These are phyloP conservation scores for Puccinellia tenuiflora DNA, from an alignment of 176 grass and related monocot genomes.

Conservation along the genomic window DNA sequence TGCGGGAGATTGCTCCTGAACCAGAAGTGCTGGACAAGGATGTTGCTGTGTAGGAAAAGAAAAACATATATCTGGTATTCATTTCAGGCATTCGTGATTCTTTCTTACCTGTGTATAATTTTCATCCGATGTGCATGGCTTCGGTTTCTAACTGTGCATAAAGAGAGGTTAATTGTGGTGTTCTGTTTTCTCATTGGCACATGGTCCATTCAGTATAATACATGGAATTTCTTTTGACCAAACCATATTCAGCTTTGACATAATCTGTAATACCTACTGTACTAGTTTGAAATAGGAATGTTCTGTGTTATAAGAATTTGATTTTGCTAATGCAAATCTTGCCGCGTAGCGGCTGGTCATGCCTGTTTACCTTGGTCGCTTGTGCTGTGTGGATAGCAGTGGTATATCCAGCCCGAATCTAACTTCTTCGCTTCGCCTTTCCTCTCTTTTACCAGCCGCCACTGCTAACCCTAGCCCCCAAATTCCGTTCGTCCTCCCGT, in stretches of 20 bases:
- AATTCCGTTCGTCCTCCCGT: too few species aligned
- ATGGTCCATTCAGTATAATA: not conserved
- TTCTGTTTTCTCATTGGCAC: not conserved
- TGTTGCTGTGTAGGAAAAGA: constrained; percentile 17
- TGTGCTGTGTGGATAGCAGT: not conserved
- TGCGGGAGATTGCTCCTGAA: constrained; percentile 40
- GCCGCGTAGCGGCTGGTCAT: not conserved
- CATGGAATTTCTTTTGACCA: not conserved
- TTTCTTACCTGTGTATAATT: constrained; percentile 35
- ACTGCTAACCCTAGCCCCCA: too few species aligned
- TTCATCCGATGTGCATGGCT: constrained; percentile 19
- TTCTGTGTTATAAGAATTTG: not conserved
- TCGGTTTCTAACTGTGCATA: constrained; percentile 31
- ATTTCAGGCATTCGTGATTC: constrained; percentile 31
- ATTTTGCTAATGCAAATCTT: not conserved
- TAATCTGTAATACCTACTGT: constrained; percentile 2
- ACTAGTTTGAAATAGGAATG: not conserved
- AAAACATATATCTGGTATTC: not conserved
- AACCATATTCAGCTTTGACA: not conserved
- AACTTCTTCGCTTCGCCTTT: too few species aligned
- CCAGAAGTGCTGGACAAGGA: constrained; percentile 25
- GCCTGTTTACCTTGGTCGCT: not conserved
- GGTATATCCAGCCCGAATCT: too few species aligned
- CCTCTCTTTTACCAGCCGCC: too few species aligned
- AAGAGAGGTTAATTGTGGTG: constrained; percentile 13